Evolutionary conservation across 306 rosid genomes (phyloP), one percentile per base, ranked within the genome.

Genomic region (Luffa acutangula): DNA sequence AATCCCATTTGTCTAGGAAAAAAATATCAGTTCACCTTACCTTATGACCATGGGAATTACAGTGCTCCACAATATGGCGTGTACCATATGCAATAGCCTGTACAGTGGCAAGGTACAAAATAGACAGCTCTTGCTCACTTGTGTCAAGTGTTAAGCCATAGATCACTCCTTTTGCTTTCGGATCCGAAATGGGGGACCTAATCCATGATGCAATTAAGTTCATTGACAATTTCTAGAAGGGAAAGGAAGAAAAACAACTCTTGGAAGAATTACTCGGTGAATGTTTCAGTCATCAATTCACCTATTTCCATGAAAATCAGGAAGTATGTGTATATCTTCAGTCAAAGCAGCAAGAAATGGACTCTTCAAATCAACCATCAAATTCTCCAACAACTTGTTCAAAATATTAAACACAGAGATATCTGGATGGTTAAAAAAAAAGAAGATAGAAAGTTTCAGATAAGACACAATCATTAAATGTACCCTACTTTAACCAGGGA

Each of bases 261-360:
- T 46, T 46, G 42, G 42, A 85, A 36, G 73, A 78, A 57, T 71
- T 13, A 77, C 80, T 57, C 49, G 74, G 39, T 39, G 42, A 77
- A 76, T 81, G 79, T 37, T 58, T 78, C 39, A 59, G 43, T 52
- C 69, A 70, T 62, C 20, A 80, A 77, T 76, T 80, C 85, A 95
- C 98, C 98, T 91, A 87, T 95, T 95, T 87, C 98, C 98, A 65
- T 95, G 98, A 84, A 90, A 91, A 85, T 95, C 97, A 49, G 98
- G 98, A 82, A 95, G 97, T 78, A 95, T 83, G 51, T 95, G 98
- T 18, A 82, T 60, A 79, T 95, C 97, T 84, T 89, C 88, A 49
- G 98, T 91, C 88, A 95, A 86, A 67, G 94, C 87, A 79, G 97
- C 97, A 79, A 95, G 80, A 81, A 90, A 95, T 43, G 93, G 88